Evolutionary conservation across 148 eudicot genomes (phyloP).

Genomic region (Cornus suecica): DNA sequence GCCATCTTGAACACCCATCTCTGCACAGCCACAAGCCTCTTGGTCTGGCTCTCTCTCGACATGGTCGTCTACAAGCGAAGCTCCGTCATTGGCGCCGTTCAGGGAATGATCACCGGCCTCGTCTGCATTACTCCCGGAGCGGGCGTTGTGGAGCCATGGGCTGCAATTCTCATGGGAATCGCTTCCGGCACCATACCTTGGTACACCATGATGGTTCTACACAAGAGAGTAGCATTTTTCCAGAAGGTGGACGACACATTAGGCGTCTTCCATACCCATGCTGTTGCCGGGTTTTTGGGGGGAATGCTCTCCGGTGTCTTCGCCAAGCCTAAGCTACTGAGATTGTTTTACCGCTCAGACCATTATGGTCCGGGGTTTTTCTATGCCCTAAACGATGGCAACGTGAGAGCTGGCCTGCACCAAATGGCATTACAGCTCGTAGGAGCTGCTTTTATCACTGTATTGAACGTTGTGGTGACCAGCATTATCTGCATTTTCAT

Average conservation of each 20-base stretch:
- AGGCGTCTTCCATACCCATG: constrained; percentile 49
- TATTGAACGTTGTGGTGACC: constrained; percentile 30
- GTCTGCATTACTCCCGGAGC: constrained; percentile 52
- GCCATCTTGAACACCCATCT: constrained; percentile 43
- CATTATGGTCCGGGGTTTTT: constrained; percentile 22
- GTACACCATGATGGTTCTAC: constrained; percentile 51
- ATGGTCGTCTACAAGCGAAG: constrained; percentile 36
- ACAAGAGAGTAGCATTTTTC: constrained; percentile 33
- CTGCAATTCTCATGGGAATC: constrained; percentile 37
- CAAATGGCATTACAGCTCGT: constrained; percentile 27
- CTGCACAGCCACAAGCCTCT: constrained; percentile 43
- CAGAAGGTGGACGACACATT: constrained; percentile 43
- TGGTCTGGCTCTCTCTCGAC: constrained; percentile 45
- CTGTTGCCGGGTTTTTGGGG: constrained; percentile 38
- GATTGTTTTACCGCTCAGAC: constrained; percentile 4
- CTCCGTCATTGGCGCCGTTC: constrained; percentile 45
- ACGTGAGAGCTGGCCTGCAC: constrained; percentile 11
- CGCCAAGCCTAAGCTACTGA: constrained; percentile 29
- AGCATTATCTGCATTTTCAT: constrained; percentile 33
- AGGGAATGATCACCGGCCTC: constrained; percentile 48
- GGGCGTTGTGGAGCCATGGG: constrained; percentile 46
- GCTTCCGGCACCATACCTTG: constrained; percentile 40
- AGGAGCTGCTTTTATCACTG: constrained; percentile 32
- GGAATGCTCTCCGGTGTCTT: constrained; percentile 42
- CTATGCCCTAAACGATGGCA: constrained; percentile 7